phyloP scores from a whole-genome alignment of 2,329 filamentous ascomycete genomes.

The Xylaria sp. region DNA sequence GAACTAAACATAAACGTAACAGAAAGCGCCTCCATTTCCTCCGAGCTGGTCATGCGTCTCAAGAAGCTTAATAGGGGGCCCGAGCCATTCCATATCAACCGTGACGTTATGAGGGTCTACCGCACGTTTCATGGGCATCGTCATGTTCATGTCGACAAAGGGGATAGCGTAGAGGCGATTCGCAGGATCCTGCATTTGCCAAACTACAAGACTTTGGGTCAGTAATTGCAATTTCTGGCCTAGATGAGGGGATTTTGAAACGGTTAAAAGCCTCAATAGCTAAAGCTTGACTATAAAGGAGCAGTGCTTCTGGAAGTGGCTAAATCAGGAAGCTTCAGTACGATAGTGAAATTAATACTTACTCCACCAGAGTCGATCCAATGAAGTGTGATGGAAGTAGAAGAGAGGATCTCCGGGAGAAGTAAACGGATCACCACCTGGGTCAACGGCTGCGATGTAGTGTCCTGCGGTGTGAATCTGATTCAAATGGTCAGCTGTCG shows the following conservation, averaged over 20 bases:
- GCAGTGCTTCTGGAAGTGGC: too few relatives aligned
- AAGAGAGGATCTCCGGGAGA: conserved; percentile 56
- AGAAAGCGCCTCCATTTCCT: conserved; percentile 46
- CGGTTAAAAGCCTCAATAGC: neutral
- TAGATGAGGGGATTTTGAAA: neutral
- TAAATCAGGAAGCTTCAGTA: too few relatives aligned
- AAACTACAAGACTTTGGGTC: conserved; percentile 39
- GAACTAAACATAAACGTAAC: conserved; percentile 47
- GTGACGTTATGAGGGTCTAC: conserved; percentile 40
- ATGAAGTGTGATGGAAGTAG: conserved; percentile 55
- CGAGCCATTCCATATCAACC: conserved; percentile 49
- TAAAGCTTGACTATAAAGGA: neutral
- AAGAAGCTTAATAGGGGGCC: conserved; percentile 44
- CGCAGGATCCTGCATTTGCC: conserved; percentile 56
- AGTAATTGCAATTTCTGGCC: neutral
- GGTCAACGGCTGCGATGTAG: conserved; percentile 53
- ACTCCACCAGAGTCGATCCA: conserved; percentile 56
- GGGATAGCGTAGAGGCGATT: conserved; percentile 50
- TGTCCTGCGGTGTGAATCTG: conserved; percentile 54
- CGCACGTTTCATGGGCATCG: conserved; percentile 43
- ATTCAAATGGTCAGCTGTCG: conserved; percentile 30
- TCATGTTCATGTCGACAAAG: conserved; percentile 39
- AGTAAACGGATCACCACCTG: conserved; percentile 52
- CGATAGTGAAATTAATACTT: neutral
- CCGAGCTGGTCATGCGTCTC: conserved; percentile 49